Percentiles rank a stretch among this genome's conserved stretches.
Conservation (phyloP, 441 rosid genomes). For the Syzygium syzygioides region DNA sequence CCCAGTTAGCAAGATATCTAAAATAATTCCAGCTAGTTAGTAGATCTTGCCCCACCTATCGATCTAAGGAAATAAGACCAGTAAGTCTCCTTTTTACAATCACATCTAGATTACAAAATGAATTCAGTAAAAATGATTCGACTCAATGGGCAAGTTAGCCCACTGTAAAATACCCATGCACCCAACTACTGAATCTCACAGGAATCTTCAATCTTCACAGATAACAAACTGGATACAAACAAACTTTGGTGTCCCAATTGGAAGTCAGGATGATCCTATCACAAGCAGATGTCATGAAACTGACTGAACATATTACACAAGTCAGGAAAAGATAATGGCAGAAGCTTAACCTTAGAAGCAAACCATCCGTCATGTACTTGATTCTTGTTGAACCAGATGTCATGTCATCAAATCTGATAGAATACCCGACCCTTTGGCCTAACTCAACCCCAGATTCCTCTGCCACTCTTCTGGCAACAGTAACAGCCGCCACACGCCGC, state of each 20-base stretch:
- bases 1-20: not conserved
- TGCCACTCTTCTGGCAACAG: slow-evolving; percentile 85
- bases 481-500: slow-evolving; percentile 89
- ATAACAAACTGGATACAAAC: not conserved
- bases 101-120: not conserved
- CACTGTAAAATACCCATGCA: not conserved
- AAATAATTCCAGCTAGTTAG: not conserved
- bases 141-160: not conserved
- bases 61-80: not conserved
- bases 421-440: slow-evolving; percentile 83
- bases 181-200: not conserved
- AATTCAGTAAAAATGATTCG: not conserved
- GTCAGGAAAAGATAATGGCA: not conserved
- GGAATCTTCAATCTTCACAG: not conserved
- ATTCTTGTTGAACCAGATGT: slow-evolving; percentile 64
- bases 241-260: not conserved
- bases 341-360: slow-evolving; percentile 52
- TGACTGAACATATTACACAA: not conserved
- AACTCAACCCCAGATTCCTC: slow-evolving; percentile 75
- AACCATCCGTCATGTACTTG: slow-evolving; percentile 94
- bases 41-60: not conserved
- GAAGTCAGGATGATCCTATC: not conserved
- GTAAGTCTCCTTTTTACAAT: not conserved
- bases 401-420: slow-evolving; percentile 77
- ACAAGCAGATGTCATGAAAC: not conserved